Base-by-base conservation (phyloP, 331 rosid genomes). In the Ulmus americana region DNA sequence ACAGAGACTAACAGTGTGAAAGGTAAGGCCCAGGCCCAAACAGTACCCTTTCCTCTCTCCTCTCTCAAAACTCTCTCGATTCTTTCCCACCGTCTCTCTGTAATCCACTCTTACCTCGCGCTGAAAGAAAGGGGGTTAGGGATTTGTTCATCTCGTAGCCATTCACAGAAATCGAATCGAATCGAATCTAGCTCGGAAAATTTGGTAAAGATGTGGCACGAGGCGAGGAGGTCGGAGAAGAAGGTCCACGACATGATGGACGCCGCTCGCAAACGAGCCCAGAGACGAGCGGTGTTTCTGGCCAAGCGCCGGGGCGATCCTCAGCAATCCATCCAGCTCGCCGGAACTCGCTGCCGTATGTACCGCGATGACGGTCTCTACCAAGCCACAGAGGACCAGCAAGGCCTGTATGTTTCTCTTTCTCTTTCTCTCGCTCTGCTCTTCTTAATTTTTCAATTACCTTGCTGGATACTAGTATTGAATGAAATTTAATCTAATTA, bases 211-310 rank as follows among this genome's bases (percentile, higher is more conserved):
- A 90, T 94, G 99, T 94, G 99, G 99, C 99, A 94, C 83, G 99
- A 94, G 62, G 99, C 97, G 8, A 65, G 97, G 74, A 72, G 91
- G 70, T 94, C 99, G 78, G 99, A 94, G 95, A 80, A 80, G 91
- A 92, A 89, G 80, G 98, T 92, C 52, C 97, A 92, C 65, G 98
- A 89, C 79, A 81, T 92, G 96, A 92, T 92, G 98, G 98, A 92
- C 89, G 95, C 95, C 0, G 98, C 98, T 72, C 94, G 98, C 10
- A 89, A 89, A 69, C 85, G 98, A 77, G 98, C 98, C 22, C 98
- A 92, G 55, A 63, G 98, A 20, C 87, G 98, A 39, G 98, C 98
- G 50, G 82, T 92, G 39, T 92, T 83, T 70, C 83, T 92, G 10
- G 97, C 99, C 45, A 94, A 85, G 68, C 81, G 99, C 50, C 95